Evolutionary conservation across 768 basidiomycete species (phyloP), one percentile per base, ranked within the genome.

Genomic region (Fomitopsis pulvina): DNA sequence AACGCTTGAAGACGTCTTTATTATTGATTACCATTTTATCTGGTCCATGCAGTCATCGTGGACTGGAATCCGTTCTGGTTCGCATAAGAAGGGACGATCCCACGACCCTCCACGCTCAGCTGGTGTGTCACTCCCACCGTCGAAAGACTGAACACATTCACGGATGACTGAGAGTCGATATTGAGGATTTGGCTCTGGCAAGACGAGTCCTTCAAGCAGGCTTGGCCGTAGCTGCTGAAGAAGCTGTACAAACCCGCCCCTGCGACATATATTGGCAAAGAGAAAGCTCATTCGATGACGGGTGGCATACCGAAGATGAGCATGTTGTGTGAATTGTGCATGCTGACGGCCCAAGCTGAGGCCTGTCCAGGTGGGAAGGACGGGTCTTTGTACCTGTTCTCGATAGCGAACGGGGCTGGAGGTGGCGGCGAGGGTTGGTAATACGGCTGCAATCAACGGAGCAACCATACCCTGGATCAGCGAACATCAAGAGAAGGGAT

Each of bases 231-330:
- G 60, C 75, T 77, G 73, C 66, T 58, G 73, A 80, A 87, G 71
- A 87, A 87, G 63, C 79, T 82, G 65, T 87, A 87, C n/a, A 82
- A 64, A 0, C 82, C 81, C 4, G 81, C 83, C 37, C 84, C 81
- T 81, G 21, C 7, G 8, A 20, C n/a, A n/a, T n/a, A n/a, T n/a
- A n/a, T n/a, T n/a, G n/a, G n/a, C n/a, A n/a, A n/a, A n/a, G n/a
- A n/a, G n/a, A n/a, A n/a, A n/a, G n/a, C n/a, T n/a, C n/a, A n/a
- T n/a, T n/a, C n/a, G n/a, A n/a, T n/a, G n/a, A n/a, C n/a, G n/a
- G 34, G n/a, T 4, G 18, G 6, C 70, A 27, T 51, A 83, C 85
- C 85, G 47, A 83, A 87, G 38, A 87, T 63, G 25, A 81, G 63
- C 47, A 87, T 80, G 60, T 81, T 67, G 0, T 62, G 63, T 0